phyloP scores from a whole-genome alignment of 768 basidiomycete genomes.

The Hydnomerulius pinastri region DNA sequence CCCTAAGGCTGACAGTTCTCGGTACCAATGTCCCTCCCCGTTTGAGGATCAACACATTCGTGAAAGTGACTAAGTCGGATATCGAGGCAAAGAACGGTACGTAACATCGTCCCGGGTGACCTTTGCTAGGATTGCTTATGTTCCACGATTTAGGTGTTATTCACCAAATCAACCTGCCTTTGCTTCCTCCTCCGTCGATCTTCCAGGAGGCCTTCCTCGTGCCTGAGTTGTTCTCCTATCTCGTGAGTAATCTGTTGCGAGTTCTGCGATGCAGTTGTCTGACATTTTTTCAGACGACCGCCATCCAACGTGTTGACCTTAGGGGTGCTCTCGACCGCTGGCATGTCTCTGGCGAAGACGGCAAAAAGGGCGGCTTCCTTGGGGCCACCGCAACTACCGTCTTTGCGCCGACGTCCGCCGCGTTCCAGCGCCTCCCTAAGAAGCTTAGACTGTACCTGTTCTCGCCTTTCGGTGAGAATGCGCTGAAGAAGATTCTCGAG shows the following conservation, averaged over 20 bases:
- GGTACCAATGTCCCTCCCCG: slow-evolving; percentile 34
- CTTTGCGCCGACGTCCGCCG: slow-evolving; percentile 56
- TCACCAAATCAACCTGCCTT: slow-evolving; percentile 55
- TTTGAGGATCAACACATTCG: slow-evolving; percentile 50
- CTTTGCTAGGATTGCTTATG: not conserved
- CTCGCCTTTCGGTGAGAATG: slow-evolving; percentile 55
- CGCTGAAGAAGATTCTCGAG: slow-evolving; percentile 53
- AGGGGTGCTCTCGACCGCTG: slow-evolving; percentile 48
- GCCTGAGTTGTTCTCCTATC: slow-evolving; percentile 46
- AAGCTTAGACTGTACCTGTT: slow-evolving; percentile 57
- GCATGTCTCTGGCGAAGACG: slow-evolving; percentile 38
- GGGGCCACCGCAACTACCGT: slow-evolving; percentile 50
- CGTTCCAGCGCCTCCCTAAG: slow-evolving; percentile 49
- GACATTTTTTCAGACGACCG: slow-evolving; percentile 46
- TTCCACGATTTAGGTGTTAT: slow-evolving; percentile 44
- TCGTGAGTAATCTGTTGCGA: slow-evolving; percentile 36
- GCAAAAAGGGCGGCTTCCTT: slow-evolving; percentile 40
- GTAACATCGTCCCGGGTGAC: slow-evolving; percentile 5
- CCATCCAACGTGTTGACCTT: slow-evolving; percentile 52
- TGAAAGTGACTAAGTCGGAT: slow-evolving; percentile 43
- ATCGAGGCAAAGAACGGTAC: slow-evolving; percentile 53
- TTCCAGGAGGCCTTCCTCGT: slow-evolving; percentile 50
- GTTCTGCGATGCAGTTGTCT: not conserved
- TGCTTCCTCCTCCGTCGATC: slow-evolving; percentile 54
- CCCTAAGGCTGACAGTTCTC: slow-evolving; percentile 46